phyloP scores from a whole-genome alignment of 78 protist species.

The Planoprotostelium fungivorum region DNA sequence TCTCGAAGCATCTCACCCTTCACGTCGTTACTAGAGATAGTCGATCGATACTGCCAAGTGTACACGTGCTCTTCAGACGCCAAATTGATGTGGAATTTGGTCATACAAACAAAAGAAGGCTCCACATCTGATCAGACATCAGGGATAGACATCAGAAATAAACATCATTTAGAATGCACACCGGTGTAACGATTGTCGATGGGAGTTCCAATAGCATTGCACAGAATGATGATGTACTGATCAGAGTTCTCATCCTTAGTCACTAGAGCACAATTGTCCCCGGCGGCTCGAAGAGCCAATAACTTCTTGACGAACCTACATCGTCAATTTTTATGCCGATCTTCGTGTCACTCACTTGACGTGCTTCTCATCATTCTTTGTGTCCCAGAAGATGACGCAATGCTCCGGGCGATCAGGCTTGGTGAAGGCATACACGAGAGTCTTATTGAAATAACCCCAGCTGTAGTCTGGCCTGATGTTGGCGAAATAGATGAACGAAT shows the following conservation, averaged over 20 bases:
- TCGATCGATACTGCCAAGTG: constrained; percentile 55
- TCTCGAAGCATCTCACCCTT: background rate
- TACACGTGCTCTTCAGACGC: constrained; percentile 16
- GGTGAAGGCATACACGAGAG: constrained; percentile 70
- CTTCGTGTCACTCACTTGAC: constrained; percentile 12
- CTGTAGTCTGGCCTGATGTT: constrained; percentile 71
- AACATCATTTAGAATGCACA: too few relatives aligned
- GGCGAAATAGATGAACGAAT: constrained; percentile 78
- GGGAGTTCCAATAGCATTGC: constrained; percentile 79
- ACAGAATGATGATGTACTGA: constrained; percentile 27
- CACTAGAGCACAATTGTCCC: constrained; percentile 39
- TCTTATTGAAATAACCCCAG: constrained; percentile 32
- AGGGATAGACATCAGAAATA: too few relatives aligned
- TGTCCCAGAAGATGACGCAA: constrained; percentile 66
- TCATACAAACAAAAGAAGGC: constrained; percentile 28
- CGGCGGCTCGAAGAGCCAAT: constrained; percentile 17
- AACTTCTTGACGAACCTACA: constrained; percentile 34
- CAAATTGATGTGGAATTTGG: constrained; percentile 27
- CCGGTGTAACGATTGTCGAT: constrained; percentile 46
- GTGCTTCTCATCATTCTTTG: constrained; percentile 21
- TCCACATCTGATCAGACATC: too few relatives aligned
- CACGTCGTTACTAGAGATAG: background rate
- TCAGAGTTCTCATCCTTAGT: constrained; percentile 8
- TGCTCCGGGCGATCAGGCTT: constrained; percentile 54
- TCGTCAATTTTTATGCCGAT: background rate